Evolutionary conservation across 2,329 filamentous ascomycete genomes (phyloP), one percentile per base, ranked within the genome.

Genomic region (Paradendryphiella salina): DNA sequence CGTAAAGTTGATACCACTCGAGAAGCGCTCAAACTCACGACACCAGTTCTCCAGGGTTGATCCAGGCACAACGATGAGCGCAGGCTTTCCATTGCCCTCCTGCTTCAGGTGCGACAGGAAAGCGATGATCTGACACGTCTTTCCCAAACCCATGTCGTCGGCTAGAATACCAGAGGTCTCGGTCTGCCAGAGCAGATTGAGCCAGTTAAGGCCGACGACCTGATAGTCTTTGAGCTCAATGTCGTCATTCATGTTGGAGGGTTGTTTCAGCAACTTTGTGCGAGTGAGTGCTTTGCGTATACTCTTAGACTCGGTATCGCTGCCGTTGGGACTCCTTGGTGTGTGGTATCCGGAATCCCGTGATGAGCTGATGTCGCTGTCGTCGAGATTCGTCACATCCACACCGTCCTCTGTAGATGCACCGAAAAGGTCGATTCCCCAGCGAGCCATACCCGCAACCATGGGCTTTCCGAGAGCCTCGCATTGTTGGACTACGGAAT

Each of bases 1-100:
- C 60, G 83, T 80, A 28, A 96, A 86, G 0, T 80, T 82, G 21
- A 99, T 74, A 0, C 78, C 78, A 0, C 90, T 90, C 5, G 92
- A 93, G 72, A 99, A 99, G 39, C 84, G 86, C 55, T 87, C 78
- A 65, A 99, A 96, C 71, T 99, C 94, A 42, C 85, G 84, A 42
- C 95, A 82, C 94, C 94, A 99, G 69, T 99, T 99, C 66, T 96
- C 93, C 8, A 96, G 82, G 0, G 93, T 96, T 0, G 93, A 96
- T 0, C 90, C 89, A 4, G 94, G 94, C 1, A 97, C 94, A 21
- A 99, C 86, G 31, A 99, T 83, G 29, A 99, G 76, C 69, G 96
- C 85, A 77, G 77, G 90, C 65, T 89, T 90, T 77, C 66, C 84
- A 67, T 76, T 80, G 56, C 76, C 84, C 23, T 83, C 83, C 66